A percentile compares a stretch with the other conserved stretches of the same genome.
These are phyloP conservation scores for Moesziomyces sp. DNA, from an alignment of 1,284 basidiomycete genomes.

Conservation along the genomic window DNA sequence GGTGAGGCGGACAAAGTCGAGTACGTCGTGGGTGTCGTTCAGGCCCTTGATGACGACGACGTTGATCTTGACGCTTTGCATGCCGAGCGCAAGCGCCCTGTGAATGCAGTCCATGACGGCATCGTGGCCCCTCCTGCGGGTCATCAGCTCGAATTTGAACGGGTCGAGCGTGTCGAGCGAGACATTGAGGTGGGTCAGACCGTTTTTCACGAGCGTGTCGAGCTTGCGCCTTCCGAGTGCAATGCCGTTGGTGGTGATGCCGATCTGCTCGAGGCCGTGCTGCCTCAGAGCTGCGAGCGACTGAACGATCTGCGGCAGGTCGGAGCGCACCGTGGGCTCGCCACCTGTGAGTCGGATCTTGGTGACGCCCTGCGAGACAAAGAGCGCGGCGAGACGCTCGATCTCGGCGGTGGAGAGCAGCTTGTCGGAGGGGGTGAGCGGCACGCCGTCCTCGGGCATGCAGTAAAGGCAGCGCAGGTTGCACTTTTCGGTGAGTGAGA, in stretches of 20 bases:
- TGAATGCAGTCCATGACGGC: slow-evolving; percentile 79
- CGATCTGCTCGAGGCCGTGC: slow-evolving; percentile 79
- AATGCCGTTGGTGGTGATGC: slow-evolving; percentile 86
- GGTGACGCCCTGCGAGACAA: slow-evolving; percentile 80
- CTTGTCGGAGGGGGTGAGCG: slow-evolving; percentile 77
- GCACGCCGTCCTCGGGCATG: slow-evolving; percentile 84
- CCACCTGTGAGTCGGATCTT: slow-evolving; percentile 90
- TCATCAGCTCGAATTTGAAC: slow-evolving; percentile 87
- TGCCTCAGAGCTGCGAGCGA: slow-evolving; percentile 51
- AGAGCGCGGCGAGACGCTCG: slow-evolving; percentile 76
- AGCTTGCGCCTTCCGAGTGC: slow-evolving; percentile 77
- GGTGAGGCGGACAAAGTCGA: slow-evolving; percentile 82
- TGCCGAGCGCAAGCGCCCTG: slow-evolving; percentile 71
- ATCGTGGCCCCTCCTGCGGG: slow-evolving; percentile 76
- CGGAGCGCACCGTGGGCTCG: slow-evolving; percentile 85
- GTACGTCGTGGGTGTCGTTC: slow-evolving; percentile 78
- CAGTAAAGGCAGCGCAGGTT: slow-evolving; percentile 90
- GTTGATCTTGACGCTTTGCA: slow-evolving; percentile 79
- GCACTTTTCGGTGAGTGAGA: slow-evolving; percentile 85
- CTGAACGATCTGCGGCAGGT: slow-evolving; percentile 77
- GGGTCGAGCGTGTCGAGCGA: slow-evolving; percentile 83
- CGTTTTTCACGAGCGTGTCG: slow-evolving; percentile 76
- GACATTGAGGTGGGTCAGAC: slow-evolving; percentile 81
- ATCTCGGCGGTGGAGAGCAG: slow-evolving; percentile 82
- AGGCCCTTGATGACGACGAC: slow-evolving; percentile 83